Evolutionary conservation across 768 basidiomycete species (phyloP), one percentile per base, ranked within the genome.

Genomic region (Panaeolus papilionaceus): DNA sequence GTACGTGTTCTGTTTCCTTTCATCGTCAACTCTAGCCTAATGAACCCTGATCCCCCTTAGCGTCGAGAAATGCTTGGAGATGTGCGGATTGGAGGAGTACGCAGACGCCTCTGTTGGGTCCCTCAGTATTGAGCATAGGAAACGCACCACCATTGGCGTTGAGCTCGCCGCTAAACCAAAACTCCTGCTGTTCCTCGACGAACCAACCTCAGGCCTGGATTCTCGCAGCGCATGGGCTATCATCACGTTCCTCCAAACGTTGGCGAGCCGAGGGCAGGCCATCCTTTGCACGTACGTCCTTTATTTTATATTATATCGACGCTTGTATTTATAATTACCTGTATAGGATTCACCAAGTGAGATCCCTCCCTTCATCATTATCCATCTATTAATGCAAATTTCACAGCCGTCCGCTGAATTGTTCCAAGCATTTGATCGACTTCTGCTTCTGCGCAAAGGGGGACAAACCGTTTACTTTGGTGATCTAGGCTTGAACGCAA

Each of bases 221-320:
- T 94, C 93, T 11, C 93, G 95, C 76, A 92, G 90, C 58, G 93
- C 94, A 3, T 93, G 93, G 92, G 89, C 90, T 33, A 93, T 95
- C 70, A 80, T 94, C 62, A 81, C 83, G 4, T 93, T 96, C 83
- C 79, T 96, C 61, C 83, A 89, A 5, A 85, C 89, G 42, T 86
- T 96, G 33, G 93, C 94, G 4, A 85, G 92, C 66, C 86, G 86
- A 64, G 95, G 95, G 1, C 94, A 95, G 73, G 92, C 93, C 28
- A 95, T 96, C 72, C 81, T 97, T 33, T 96, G 94, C 89, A 96
- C 93, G 83, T 89, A 72, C 62, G 88, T 79, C 20, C 37, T 18
- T 42, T 40, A 44, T 18, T 23, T 14, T 20, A 20, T 44, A 39
- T 5, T 12, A 8, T 62, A 23, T 12, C 38, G 85, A 10, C 9